phyloP scores from a whole-genome alignment of 495 filamentous ascomycete species.

The Astrothelium subdiscretum region DNA sequence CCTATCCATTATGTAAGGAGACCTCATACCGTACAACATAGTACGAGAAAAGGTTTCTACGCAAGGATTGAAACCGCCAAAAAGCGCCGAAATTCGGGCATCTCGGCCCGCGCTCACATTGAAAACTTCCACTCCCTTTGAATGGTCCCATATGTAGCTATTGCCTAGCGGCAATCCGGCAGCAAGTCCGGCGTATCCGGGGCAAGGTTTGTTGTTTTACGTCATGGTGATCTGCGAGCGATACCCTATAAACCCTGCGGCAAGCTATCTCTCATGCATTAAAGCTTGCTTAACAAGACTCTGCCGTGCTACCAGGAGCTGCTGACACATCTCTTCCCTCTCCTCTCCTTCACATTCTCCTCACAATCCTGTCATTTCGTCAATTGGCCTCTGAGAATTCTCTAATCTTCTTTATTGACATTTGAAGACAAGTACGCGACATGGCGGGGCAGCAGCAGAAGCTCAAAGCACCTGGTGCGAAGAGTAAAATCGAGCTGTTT shows the following conservation, averaged over 20 bases:
- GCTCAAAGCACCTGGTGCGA: background rate
- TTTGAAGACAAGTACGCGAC: background rate
- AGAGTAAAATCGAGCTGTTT: constrained; percentile 48
- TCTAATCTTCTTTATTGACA: background rate
- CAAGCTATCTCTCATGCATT: background rate
- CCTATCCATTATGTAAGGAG: too few species aligned
- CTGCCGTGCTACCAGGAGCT: background rate
- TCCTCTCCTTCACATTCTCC: background rate
- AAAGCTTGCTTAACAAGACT: background rate
- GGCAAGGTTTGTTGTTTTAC: background rate
- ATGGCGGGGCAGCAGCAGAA: background rate
- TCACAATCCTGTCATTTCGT: background rate
- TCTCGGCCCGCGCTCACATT: too few species aligned
- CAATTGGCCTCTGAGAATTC: background rate
- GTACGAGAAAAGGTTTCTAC: too few species aligned
- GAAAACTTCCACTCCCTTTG: too few species aligned
- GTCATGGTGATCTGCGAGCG: background rate
- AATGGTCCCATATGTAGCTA: too few species aligned
- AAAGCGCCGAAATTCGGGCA: too few species aligned
- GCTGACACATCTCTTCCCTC: background rate
- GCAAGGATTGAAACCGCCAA: too few species aligned
- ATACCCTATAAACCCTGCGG: background rate
- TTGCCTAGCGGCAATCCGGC: background rate
- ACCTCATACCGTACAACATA: too few species aligned
- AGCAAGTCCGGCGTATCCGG: background rate